Conservation (phyloP, 2,329 filamentous ascomycete species). For the Fusarium sp. region DNA sequence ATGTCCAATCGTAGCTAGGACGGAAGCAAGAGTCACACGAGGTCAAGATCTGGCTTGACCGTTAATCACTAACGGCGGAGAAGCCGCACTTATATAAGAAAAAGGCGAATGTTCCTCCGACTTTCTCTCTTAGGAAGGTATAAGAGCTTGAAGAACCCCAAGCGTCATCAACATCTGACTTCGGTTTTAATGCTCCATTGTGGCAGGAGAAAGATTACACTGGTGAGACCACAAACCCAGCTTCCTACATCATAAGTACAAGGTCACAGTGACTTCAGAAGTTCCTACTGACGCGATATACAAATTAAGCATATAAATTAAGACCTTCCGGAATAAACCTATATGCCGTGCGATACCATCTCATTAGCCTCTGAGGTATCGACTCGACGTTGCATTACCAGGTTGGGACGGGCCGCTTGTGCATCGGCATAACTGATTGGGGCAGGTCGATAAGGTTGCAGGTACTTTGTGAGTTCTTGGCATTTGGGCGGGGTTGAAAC, state of each 20-base stretch:
- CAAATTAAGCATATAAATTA: constrained; percentile 17
- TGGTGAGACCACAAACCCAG: not conserved
- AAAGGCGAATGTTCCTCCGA: constrained; percentile 9
- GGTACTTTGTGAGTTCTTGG: constrained; percentile 43
- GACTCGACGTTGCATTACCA: constrained; percentile 13
- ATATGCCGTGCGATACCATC: constrained; percentile 24
- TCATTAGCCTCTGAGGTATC: constrained; percentile 2
- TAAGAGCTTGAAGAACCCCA: not conserved
- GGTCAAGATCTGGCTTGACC: not conserved
- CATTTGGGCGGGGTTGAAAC: constrained; percentile 27
- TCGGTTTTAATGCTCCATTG: constrained; percentile 5
- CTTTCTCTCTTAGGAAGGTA: constrained; percentile 21
- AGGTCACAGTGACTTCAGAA: constrained; percentile 18
- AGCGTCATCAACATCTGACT: constrained; percentile 9
- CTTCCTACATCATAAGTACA: not conserved
- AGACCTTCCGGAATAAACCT: constrained; percentile 38
- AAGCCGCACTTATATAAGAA: constrained; percentile 12
- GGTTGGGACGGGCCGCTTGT: constrained; percentile 29
- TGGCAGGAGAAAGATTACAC: constrained; percentile 31
- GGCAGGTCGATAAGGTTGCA: constrained; percentile 29
- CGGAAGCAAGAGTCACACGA: not conserved
- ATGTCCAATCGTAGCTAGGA: not conserved
- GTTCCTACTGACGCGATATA: constrained; percentile 18
- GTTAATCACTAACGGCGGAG: not conserved
- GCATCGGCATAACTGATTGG: constrained; percentile 40